Conservation (phyloP, 106 monocot genomes). For the Dioscorea zingiberensis region DNA sequence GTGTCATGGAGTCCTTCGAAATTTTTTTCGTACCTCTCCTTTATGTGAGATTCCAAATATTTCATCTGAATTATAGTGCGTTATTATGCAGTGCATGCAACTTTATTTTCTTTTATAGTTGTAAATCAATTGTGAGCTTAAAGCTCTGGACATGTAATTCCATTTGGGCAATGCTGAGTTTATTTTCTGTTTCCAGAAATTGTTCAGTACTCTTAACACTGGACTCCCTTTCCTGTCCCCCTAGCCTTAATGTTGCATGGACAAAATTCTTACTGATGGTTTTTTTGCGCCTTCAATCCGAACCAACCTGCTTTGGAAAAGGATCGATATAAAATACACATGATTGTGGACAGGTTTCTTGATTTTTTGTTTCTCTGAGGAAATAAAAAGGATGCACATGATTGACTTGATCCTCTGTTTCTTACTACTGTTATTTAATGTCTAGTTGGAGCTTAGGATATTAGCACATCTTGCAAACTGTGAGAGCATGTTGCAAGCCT, state of each 20-base stretch:
- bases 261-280: background rate
- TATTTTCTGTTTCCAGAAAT: too few relatives aligned
- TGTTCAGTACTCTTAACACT: too few relatives aligned
- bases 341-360: slow-evolving; percentile 94
- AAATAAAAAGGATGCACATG: background rate
- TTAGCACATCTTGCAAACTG: slow-evolving; percentile 91
- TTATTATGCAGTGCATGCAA: background rate
- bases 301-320: slow-evolving; percentile 99
- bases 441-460: slow-evolving; percentile 92
- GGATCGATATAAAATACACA: slow-evolving; percentile 93
- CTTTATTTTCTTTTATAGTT: background rate
- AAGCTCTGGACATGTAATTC: too few relatives aligned
- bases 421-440: background rate
- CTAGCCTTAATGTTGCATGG: too few relatives aligned
- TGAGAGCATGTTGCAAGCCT: slow-evolving; percentile 93
- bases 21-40: too few relatives aligned
- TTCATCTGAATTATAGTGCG: too few relatives aligned
- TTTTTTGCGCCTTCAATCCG: slow-evolving; percentile 16
- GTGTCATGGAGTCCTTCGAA: too few relatives aligned
- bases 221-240: too few relatives aligned
- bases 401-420: background rate
- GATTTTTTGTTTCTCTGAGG: background rate
- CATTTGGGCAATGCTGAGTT: too few relatives aligned
- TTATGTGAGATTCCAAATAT: too few relatives aligned
- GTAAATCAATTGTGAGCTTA: too few relatives aligned